Percentiles rank a stretch among this genome's conserved stretches.
These are phyloP conservation scores for Diaporthe velutina DNA, from an alignment of 2,329 filamentous ascomycete genomes.

Conservation along the genomic window DNA sequence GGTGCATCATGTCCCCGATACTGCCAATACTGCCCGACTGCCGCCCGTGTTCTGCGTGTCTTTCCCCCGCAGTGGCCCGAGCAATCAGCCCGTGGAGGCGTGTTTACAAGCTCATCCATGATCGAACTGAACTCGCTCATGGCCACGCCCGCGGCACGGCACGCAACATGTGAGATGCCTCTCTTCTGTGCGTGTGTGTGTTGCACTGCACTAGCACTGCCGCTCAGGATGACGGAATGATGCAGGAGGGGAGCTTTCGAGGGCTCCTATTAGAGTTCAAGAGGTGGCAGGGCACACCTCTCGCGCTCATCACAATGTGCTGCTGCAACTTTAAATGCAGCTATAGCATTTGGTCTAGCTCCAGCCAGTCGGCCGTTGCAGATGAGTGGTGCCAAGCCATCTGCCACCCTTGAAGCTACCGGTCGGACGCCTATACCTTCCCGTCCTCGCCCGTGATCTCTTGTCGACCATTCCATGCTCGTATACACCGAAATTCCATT, in stretches of 20 bases:
- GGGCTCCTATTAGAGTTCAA: conserved; percentile 5
- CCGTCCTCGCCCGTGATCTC: conserved; percentile 4
- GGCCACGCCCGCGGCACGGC: background rate
- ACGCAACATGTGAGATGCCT: background rate
- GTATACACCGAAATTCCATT: background rate
- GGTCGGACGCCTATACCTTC: conserved; percentile 9
- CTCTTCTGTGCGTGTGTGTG: background rate
- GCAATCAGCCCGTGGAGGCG: background rate
- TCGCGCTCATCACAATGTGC: conserved; percentile 16
- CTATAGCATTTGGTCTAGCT: conserved; percentile 7
- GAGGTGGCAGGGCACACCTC: background rate
- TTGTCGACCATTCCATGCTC: background rate
- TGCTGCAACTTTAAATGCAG: conserved; percentile 9
- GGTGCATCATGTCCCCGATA: background rate
- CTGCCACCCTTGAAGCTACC: background rate
- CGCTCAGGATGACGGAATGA: conserved; percentile 13
- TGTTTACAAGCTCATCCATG: background rate
- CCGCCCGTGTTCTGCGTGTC: conserved; percentile 4
- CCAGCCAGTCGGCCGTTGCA: conserved; percentile 2
- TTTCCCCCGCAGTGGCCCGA: conserved; percentile 2
- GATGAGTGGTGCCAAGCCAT: background rate
- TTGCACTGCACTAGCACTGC: conserved; percentile 30
- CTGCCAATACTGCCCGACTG: conserved; percentile 12
- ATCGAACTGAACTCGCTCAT: background rate
- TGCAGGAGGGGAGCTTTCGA: background rate